Evolutionary conservation across 441 rosid genomes (phyloP), one percentile per base, ranked within the genome.

Genomic region (Pelargonium australe): DNA sequence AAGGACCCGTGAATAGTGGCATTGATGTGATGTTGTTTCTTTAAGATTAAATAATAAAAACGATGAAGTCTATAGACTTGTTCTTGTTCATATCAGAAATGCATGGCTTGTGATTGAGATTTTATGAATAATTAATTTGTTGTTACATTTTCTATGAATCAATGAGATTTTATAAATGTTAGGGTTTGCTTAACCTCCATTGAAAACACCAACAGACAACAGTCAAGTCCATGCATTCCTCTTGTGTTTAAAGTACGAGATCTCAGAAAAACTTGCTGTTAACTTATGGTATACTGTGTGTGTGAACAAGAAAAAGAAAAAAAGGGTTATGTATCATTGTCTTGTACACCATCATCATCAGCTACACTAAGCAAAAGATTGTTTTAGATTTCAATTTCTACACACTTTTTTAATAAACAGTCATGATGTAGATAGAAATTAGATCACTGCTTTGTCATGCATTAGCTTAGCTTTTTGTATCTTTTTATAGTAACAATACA

Each of bases 211-310:
- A 47, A 47, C 55, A 47, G 55, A 10, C 55, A 47, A 47, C 55
- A 47, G 55, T 47, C 55, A 47, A 47, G 55, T 47, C 55, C 55
- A 47, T 47, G 13, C 13, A 25, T 2, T 25, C 31, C 31, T 25
- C 31, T 1, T 25, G 31, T 25, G 31, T 25, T 2, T 25, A 25
- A 25, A 25, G 31, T 25, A 25, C 31, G 31, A 25, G 31, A 25
- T 25, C 31, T 25, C 31, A 25, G n/a, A 47, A 47, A 47, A 47
- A 12, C 55, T 47, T 47, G 55, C 55, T 10, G 55, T 47, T 47
- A 47, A 47, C 14, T 47, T 47, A 47, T 47, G 55, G 55, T 47
- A 47, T 47, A 47, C 55, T 47, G 55, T 47, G 55, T 47, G 55
- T 12, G n/a, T 12, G n/a, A 10, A 12, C 1, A 25, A 25, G 2